phyloP scores from a whole-genome alignment of 805 yeast species.

The Hagleromyces aurorensis region DNA sequence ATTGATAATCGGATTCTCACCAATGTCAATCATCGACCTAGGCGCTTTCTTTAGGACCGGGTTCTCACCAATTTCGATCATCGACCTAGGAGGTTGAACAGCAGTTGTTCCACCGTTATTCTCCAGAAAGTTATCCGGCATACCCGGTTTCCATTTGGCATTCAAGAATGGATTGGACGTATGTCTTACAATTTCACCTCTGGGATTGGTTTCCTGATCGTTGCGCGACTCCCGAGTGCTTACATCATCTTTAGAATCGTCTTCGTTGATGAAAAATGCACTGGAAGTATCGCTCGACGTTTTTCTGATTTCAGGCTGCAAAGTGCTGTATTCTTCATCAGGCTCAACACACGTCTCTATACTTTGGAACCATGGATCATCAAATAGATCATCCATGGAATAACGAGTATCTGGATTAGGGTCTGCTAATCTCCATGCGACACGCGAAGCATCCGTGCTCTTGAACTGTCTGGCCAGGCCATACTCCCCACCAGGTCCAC shows the following conservation, averaged over 20 bases:
- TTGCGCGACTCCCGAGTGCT: too few species aligned
- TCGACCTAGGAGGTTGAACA: constrained; percentile 2
- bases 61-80: constrained; percentile 4
- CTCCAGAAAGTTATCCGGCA: constrained; percentile 3
- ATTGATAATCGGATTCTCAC: constrained; percentile 10
- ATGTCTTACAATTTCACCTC: constrained; percentile 1
- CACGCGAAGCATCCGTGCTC: constrained; percentile 54
- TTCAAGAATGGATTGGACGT: constrained; percentile 8
- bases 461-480: constrained; percentile 57
- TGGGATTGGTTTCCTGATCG: too few species aligned
- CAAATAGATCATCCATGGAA: constrained; percentile 43
- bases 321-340: constrained; percentile 13
- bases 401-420: constrained; percentile 50
- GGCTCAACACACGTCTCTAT: constrained; percentile 47
- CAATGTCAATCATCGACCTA: constrained; percentile 24
- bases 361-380: constrained; percentile 55
- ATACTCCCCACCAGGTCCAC: constrained; percentile 68
- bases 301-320: constrained; percentile 22
- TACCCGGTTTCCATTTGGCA: too few species aligned
- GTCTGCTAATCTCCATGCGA: constrained; percentile 67
- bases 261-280: constrained; percentile 9
- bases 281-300: constrained; percentile 10
- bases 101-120: neutral
- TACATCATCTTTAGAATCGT: constrained; percentile 10
- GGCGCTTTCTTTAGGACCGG: constrained; percentile 7